Conservation (phyloP, 257 asterid genomes). For the Solanum phureja region DNA sequence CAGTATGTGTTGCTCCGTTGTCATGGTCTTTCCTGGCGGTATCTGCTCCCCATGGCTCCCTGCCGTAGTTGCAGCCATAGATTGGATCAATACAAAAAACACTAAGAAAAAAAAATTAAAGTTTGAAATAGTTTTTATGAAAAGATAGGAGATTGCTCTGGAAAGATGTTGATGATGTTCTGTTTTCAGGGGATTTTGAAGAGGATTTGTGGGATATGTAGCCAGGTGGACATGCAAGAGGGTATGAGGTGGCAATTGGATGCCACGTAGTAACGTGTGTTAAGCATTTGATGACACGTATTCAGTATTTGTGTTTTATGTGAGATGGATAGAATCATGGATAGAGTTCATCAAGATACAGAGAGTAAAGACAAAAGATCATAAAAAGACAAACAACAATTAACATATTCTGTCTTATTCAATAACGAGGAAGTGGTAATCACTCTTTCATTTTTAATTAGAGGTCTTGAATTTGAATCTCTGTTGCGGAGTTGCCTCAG, state of each 20-base stretch:
- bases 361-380: too few species aligned
- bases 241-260: not conserved
- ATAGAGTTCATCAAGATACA: not conserved
- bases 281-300: not conserved
- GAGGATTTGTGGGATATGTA: not conserved
- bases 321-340: not conserved
- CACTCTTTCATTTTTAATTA: too few species aligned
- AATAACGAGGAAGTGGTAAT: rapidly evolving
- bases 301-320: not conserved
- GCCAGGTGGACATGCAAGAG: not conserved
- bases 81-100: not conserved
- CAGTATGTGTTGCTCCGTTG: constrained; percentile 32
- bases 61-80: not conserved
- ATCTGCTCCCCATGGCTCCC: not conserved
- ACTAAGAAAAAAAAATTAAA: too few species aligned
- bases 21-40: constrained; percentile 70
- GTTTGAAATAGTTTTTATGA: not conserved
- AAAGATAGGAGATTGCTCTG: not conserved
- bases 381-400: too few species aligned
- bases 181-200: not conserved
- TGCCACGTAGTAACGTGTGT: not conserved
- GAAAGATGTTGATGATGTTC: not conserved
- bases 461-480: rapidly evolving
- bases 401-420: too few species aligned
- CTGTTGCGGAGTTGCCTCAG: too few species aligned